A percentile compares a stretch with the other conserved stretches of the same genome.
Conservation (phyloP, 2,329 filamentous ascomycete species). For the Huntiella abstrusa region DNA sequence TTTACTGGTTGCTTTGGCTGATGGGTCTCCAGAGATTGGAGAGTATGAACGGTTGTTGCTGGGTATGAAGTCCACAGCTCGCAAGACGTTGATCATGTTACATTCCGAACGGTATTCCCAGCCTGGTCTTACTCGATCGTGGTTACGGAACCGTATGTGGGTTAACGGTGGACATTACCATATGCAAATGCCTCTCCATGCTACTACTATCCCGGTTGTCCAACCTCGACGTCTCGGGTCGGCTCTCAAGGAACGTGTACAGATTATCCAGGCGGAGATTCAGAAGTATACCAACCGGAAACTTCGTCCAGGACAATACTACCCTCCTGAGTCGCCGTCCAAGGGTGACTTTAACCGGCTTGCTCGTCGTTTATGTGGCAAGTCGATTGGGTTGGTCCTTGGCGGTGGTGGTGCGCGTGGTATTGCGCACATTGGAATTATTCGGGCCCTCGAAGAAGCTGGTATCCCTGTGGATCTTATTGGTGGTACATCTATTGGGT, state of each 20-base stretch:
- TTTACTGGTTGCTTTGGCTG: conserved; percentile 74
- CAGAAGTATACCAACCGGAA: conserved; percentile 95
- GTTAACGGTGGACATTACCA: conserved; percentile 97
- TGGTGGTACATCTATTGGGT: conserved; percentile 87
- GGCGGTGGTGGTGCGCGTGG: conserved; percentile 86
- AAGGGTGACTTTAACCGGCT: conserved; percentile 95
- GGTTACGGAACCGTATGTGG: conserved; percentile 87
- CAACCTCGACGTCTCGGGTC: conserved; percentile 57
- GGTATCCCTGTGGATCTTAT: conserved; percentile 92
- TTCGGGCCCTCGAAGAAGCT: conserved; percentile 84
- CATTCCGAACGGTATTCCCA: conserved; percentile 77
- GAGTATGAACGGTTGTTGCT: conserved; percentile 94
- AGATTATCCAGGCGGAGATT: conserved; percentile 89
- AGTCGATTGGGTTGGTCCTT: conserved; percentile 83
- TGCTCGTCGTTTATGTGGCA: conserved; percentile 75
- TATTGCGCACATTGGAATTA: conserved; percentile 83
- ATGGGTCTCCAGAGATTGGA: conserved; percentile 74
- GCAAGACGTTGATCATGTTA: conserved; percentile 78
- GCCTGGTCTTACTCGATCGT: conserved; percentile 68
- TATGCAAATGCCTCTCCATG: conserved; percentile 53
- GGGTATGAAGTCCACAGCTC: conserved; percentile 89
- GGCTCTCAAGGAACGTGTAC: conserved; percentile 77
- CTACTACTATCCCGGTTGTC: conserved; percentile 7
- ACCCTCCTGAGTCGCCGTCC: conserved; percentile 77
- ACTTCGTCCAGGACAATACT: conserved; percentile 72